Conservation (phyloP, 2,329 filamentous ascomycete species). For the Drechslerella dactyloides region DNA sequence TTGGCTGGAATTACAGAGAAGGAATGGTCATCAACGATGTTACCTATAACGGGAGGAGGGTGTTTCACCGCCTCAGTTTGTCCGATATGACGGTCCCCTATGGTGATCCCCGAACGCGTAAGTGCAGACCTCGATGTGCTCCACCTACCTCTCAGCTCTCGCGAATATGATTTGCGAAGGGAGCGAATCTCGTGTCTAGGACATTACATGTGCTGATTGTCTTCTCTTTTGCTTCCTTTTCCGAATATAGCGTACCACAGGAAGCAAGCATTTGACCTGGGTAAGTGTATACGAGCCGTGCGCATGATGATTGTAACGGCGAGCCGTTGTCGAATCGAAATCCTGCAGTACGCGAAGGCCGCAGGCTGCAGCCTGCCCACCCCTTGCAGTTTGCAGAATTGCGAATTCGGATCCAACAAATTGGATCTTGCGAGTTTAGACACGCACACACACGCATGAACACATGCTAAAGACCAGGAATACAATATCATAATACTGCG, state of each 20-base stretch:
- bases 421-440: background rate
- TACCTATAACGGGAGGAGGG: constrained; percentile 66
- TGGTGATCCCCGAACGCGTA: constrained; percentile 65
- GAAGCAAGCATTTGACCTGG: constrained; percentile 72
- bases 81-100: constrained; percentile 70
- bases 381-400: constrained; percentile 28
- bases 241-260: constrained; percentile 66
- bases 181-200: constrained; percentile 17
- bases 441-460: too few relatives aligned
- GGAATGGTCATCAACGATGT: constrained; percentile 73
- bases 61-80: constrained; percentile 71
- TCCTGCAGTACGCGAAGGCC: background rate
- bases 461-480: too few relatives aligned
- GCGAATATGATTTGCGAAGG: constrained; percentile 15
- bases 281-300: constrained; percentile 36
- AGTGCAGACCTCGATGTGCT: background rate
- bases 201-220: constrained; percentile 20
- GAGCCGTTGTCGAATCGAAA: constrained; percentile 1
- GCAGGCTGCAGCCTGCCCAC: background rate
- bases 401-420: constrained; percentile 32
- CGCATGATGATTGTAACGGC: background rate
- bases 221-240: constrained; percentile 20
- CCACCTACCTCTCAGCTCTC: background rate
- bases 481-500: too few relatives aligned
- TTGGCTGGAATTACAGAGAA: constrained; percentile 65